Base-by-base conservation (phyloP, 78 protist species). In the Monocercomonoides exilis region DNA sequence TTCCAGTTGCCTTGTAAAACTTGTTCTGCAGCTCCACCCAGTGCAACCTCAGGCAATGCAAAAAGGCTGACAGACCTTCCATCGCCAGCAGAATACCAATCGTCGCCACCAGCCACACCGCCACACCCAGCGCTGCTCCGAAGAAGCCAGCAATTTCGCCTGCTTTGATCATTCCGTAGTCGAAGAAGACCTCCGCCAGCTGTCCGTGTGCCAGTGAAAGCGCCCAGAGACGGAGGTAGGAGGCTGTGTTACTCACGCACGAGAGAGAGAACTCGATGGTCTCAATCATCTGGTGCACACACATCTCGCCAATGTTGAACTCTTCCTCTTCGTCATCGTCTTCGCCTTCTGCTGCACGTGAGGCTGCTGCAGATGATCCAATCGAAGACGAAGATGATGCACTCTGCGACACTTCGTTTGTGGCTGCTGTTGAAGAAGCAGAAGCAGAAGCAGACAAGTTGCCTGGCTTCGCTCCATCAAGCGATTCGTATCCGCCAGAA, bases 181-280 rank as follows among this genome's bases (percentile, higher is more conserved):
- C 21, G 38, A 1, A 81, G 84, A 88, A 88, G 38, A 88, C 90
- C 32, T 88, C 87, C 54, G 87, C 82, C 64, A 88, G 80, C 80
- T 80, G 54, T 45, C 99, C 95, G 91, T 99, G 99, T 3, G 99
- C 99, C 41, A 99, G 93, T 0, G 97, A 93, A 32, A 99, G 95
- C 3, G 99, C 99, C 99, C 99, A 99, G 36, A 99, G 99, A 32
- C 99, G 96, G 44, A 99, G 96, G 89, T 98, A 99, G 2, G 99
- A 97, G 36, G 99, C 99, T 3, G 99, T 99, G 94, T 99, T 96
- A 46, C 99, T 97, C 41, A 99, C 90, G 42, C 94, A 89, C 32
- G 98, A 98, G 44, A 99, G 94, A 21, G 94, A 93, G 46, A 90
- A 99, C 92, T 99, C 99, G 79, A 99, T 98, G 42, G 99, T 96